A percentile compares a stretch with the other conserved stretches of the same genome.
Conservation (phyloP, 2,329 filamentous ascomycete genomes). For the Geosmithia morbida region DNA sequence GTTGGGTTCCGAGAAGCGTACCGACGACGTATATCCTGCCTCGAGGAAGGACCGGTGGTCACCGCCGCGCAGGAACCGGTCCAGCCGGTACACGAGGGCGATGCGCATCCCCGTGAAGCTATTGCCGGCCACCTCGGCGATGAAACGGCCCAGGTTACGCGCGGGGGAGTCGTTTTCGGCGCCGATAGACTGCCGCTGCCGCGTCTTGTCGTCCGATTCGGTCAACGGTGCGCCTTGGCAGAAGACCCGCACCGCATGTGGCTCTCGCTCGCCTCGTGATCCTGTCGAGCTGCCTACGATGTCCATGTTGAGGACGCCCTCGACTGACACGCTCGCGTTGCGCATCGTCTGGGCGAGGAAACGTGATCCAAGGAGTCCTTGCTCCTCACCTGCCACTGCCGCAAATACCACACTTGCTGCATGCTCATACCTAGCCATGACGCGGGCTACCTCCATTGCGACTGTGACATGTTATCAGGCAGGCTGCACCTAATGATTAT, state of each 20-base stretch:
- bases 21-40: constrained; percentile 36
- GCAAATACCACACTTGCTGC: constrained; percentile 39
- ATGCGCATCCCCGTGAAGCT: constrained; percentile 37
- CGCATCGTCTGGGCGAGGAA: constrained; percentile 37
- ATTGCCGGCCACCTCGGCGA: constrained; percentile 38
- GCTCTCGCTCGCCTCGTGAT: constrained; percentile 28
- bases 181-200: constrained; percentile 26
- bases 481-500: too few relatives aligned
- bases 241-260: constrained; percentile 39
- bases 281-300: constrained; percentile 37
- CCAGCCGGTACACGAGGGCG: constrained; percentile 38
- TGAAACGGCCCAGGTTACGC: constrained; percentile 37
- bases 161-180: constrained; percentile 41
- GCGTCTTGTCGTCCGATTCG: constrained; percentile 21
- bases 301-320: constrained; percentile 43
- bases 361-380: constrained; percentile 34
- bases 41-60: constrained; percentile 41
- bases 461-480: constrained; percentile 17
- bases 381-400: constrained; percentile 43
- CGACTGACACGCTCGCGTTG: constrained; percentile 35
- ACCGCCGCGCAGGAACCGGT: constrained; percentile 40
- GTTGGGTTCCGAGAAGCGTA: constrained; percentile 41
- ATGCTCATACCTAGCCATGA: constrained; percentile 30
- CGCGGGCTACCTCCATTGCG: constrained; percentile 37
- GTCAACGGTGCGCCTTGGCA: constrained; percentile 30